Evolutionary conservation across 1,284 basidiomycete genomes (phyloP).

Genomic region (Cystobasidium pallidum): DNA sequence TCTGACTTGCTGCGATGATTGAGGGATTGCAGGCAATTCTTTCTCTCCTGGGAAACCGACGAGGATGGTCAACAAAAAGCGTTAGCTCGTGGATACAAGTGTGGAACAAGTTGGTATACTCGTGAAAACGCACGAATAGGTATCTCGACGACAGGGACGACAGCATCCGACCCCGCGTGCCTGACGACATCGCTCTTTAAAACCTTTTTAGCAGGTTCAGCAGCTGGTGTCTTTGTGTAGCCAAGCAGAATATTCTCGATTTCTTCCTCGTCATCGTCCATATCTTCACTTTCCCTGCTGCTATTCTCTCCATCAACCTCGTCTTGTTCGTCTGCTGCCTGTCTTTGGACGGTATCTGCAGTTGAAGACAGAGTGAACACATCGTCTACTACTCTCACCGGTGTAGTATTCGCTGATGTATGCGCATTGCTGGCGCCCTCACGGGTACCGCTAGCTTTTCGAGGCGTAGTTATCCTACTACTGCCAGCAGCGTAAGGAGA

Average conservation of each 20-base stretch:
- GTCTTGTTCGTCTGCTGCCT: neutral
- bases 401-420: conserved; percentile 9
- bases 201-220: conserved; percentile 4
- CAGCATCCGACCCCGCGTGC: neutral
- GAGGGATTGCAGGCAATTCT: conserved; percentile 21
- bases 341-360: neutral
- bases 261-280: conserved; percentile 38
- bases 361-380: conserved; percentile 27
- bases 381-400: conserved; percentile 36
- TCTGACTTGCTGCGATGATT: neutral
- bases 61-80: neutral
- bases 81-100: neutral
- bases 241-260: conserved; percentile 40
- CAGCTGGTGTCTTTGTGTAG: conserved; percentile 37
- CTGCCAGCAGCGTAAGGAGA: conserved; percentile 1
- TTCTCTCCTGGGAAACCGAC: conserved; percentile 12
- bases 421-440: neutral
- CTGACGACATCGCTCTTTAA: conserved; percentile 18
- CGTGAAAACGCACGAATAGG: neutral
- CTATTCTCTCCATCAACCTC: neutral
- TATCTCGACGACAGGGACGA: conserved; percentile 4
- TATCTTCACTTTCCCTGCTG: conserved; percentile 11
- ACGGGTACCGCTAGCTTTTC: neutral
- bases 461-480: neutral
- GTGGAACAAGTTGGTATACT: too few species aligned